Evolutionary conservation across 2,329 filamentous ascomycete species (phyloP).

Genomic region (Thielaviopsis ethacetica): DNA sequence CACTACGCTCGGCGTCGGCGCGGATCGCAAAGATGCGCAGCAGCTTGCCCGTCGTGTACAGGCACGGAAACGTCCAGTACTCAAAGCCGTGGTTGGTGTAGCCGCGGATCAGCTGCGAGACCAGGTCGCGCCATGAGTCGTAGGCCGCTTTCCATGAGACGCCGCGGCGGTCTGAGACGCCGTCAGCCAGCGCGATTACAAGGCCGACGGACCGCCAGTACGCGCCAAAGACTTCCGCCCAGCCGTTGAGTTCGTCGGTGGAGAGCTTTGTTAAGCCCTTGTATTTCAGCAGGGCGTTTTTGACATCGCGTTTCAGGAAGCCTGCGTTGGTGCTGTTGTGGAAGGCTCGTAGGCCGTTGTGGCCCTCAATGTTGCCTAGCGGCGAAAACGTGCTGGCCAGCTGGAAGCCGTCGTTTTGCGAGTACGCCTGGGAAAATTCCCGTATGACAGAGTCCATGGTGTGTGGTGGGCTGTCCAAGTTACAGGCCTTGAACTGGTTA

Average conservation of each 20-base stretch:
- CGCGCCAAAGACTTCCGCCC: constrained; percentile 67
- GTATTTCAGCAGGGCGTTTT: constrained; percentile 51
- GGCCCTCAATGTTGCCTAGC: constrained; percentile 42
- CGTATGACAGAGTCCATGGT: constrained; percentile 53
- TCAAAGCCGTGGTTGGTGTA: constrained; percentile 64
- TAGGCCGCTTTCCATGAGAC: constrained; percentile 61
- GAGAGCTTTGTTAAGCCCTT: constrained; percentile 36
- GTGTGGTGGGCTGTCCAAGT: background rate
- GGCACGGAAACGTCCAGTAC: constrained; percentile 81
- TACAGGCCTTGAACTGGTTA: background rate
- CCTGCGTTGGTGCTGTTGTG: constrained; percentile 53
- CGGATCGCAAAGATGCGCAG: constrained; percentile 78
- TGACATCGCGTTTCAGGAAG: constrained; percentile 52
- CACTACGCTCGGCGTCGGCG: constrained; percentile 55
- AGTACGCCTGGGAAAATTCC: constrained; percentile 56
- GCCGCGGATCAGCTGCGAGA: constrained; percentile 59
- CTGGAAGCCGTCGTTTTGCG: constrained; percentile 47
- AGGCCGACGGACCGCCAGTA: constrained; percentile 75
- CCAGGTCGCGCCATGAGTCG: constrained; percentile 73
- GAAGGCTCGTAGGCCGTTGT: constrained; percentile 51
- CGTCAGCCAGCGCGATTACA: constrained; percentile 49
- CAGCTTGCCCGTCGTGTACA: constrained; percentile 79
- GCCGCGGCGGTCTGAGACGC: constrained; percentile 19
- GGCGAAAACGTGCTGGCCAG: constrained; percentile 65
- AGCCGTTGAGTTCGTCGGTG: constrained; percentile 58